Conservation (phyloP, 2,329 filamentous ascomycete species). For the Paramyrothecium roridum region DNA sequence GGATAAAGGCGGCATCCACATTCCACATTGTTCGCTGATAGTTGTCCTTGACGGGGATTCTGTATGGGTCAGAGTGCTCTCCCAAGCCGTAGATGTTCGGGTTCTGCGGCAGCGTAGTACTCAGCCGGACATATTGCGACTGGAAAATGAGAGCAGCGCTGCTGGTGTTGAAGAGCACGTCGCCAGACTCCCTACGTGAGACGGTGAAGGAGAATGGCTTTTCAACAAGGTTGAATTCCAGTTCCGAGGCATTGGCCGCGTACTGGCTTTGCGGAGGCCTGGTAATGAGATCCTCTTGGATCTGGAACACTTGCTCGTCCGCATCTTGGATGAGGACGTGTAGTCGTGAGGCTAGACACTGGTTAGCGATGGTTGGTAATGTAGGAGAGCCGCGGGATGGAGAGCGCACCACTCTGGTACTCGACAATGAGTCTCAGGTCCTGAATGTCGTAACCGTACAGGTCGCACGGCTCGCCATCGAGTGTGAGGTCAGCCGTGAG, state of each 20-base stretch:
- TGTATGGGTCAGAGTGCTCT: conserved; percentile 61
- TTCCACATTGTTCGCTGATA: conserved; percentile 64
- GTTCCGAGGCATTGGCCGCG: conserved; percentile 24
- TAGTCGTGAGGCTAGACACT: conserved; percentile 38
- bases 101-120: conserved; percentile 60
- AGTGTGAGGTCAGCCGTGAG: conserved; percentile 37
- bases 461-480: conserved; percentile 18
- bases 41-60: conserved; percentile 3
- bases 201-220: conserved; percentile 64
- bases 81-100: conserved; percentile 76
- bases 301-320: conserved; percentile 62
- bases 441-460: conserved; percentile 15
- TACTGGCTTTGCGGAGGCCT: conserved; percentile 38
- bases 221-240: conserved; percentile 35
- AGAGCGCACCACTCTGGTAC: conserved; percentile 51
- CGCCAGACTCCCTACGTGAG: conserved; percentile 53
- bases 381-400: conserved; percentile 24
- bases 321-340: conserved; percentile 69
- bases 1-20: conserved; percentile 61
- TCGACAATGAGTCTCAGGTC: conserved; percentile 54
- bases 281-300: conserved; percentile 62
- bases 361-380: neutral
- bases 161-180: conserved; percentile 65
- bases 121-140: conserved; percentile 74
- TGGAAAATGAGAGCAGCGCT: conserved; percentile 67